A percentile compares a stretch with the other conserved stretches of the same genome.
Evolutionary conservation across 495 filamentous ascomycete species (phyloP).

Genomic region (Penicillium arizonense): DNA sequence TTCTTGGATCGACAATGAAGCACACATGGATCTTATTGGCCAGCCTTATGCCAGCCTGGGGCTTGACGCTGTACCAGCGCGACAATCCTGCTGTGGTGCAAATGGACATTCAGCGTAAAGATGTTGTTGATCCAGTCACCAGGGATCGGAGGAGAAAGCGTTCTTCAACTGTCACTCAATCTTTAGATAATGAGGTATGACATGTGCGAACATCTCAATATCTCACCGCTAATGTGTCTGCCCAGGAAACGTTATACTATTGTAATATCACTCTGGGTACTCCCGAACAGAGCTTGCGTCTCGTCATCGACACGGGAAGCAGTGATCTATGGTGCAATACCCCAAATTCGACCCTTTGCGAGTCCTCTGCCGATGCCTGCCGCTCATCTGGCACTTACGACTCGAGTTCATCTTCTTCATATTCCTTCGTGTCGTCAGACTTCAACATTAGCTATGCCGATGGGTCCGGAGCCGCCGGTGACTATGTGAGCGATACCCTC

Average conservation of each 20-base stretch:
- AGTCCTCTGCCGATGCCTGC: constrained; percentile 45
- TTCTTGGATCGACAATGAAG: constrained; percentile 15
- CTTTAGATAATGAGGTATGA: constrained; percentile 44
- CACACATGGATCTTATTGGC: constrained; percentile 16
- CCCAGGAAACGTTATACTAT: constrained; percentile 59
- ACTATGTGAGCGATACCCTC: constrained; percentile 81
- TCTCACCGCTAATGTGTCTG: background rate
- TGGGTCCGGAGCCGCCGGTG: constrained; percentile 73
- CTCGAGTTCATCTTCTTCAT: constrained; percentile 78
- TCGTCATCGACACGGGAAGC: constrained; percentile 81
- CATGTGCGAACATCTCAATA: background rate
- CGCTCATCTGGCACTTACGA: constrained; percentile 61
- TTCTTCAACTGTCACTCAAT: constrained; percentile 29
- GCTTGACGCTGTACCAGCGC: constrained; percentile 30
- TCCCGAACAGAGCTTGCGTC: constrained; percentile 58
- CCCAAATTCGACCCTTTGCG: constrained; percentile 60
- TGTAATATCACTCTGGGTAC: constrained; percentile 72
- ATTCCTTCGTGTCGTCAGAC: constrained; percentile 67
- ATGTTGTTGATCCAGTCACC: constrained; percentile 28
- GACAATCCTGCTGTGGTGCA: constrained; percentile 35
- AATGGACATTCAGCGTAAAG: constrained; percentile 40
- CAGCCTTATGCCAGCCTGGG: constrained; percentile 18
- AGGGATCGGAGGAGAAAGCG: constrained; percentile 40
- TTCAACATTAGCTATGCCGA: constrained; percentile 96
- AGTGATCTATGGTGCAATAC: constrained; percentile 90